Percentiles rank a stretch among this genome's conserved stretches.
phyloP scores from a whole-genome alignment of 1,284 basidiomycete genomes.

The Ceratobasidium theobromae region DNA sequence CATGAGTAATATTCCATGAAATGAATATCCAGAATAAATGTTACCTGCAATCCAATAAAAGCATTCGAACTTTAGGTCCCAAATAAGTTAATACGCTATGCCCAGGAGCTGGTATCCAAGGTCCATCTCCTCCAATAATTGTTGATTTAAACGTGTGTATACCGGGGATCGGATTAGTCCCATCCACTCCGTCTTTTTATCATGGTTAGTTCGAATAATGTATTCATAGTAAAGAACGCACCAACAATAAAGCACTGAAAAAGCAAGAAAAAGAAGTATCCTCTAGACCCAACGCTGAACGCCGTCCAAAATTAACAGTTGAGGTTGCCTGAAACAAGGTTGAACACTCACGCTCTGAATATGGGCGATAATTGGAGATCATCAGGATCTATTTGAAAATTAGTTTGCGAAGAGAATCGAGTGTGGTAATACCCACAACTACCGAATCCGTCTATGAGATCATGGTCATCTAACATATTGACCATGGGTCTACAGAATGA shows the following conservation, averaged over 20 bases:
- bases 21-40: not conserved
- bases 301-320: not conserved
- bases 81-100: slow-evolving; percentile 79
- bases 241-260: slow-evolving; percentile 90
- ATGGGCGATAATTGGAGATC: slow-evolving; percentile 77
- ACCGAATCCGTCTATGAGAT: slow-evolving; percentile 88
- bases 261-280: slow-evolving; percentile 88
- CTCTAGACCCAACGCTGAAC: slow-evolving; percentile 58
- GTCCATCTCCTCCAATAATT: slow-evolving; percentile 73
- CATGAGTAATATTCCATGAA: slow-evolving; percentile 37
- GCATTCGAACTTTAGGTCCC: slow-evolving; percentile 68
- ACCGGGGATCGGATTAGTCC: slow-evolving; percentile 57
- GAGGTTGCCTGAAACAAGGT: slow-evolving; percentile 7
- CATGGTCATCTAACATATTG: slow-evolving; percentile 63
- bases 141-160: slow-evolving; percentile 68
- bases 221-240: slow-evolving; percentile 52
- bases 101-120: slow-evolving; percentile 75
- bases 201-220: not conserved
- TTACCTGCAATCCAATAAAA: slow-evolving; percentile 84
- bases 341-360: slow-evolving; percentile 61
- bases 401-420: slow-evolving; percentile 25
- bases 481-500: slow-evolving; percentile 55
- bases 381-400: slow-evolving; percentile 63
- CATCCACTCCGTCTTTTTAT: slow-evolving; percentile 61
- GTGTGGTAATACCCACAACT: slow-evolving; percentile 60